Conservation (phyloP, 2,329 filamentous ascomycete species). For the Pseudocercospora vitis region DNA sequence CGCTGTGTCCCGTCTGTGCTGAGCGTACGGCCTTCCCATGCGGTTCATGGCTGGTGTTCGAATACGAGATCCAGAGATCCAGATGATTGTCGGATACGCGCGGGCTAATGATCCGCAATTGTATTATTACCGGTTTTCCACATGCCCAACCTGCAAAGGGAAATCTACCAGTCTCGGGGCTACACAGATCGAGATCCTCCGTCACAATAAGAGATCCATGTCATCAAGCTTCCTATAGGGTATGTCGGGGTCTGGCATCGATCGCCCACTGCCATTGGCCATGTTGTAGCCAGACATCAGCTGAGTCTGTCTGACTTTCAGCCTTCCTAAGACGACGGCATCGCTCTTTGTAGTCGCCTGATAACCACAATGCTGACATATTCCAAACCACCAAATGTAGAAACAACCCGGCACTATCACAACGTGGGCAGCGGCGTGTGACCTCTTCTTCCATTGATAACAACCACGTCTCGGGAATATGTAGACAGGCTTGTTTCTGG, state of each 20-base stretch:
- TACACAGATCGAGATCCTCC: slow-evolving; percentile 1
- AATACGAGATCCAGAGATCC: background rate
- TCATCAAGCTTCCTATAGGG: slow-evolving; percentile 1
- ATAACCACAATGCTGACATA: background rate
- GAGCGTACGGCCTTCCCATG: background rate
- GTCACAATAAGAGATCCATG: background rate
- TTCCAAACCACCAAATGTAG: slow-evolving; percentile 2
- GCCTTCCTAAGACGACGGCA: background rate
- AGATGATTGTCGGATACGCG: slow-evolving; percentile 6
- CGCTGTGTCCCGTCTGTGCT: background rate
- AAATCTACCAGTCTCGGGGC: background rate
- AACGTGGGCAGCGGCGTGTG: slow-evolving; percentile 1
- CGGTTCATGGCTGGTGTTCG: background rate
- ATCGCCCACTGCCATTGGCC: background rate
- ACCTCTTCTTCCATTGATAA: too few relatives aligned
- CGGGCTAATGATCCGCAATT: slow-evolving; percentile 1
- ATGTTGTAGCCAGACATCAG: background rate
- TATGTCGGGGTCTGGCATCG: background rate
- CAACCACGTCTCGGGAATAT: background rate
- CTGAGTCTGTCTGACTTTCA: background rate
- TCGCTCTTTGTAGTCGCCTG: background rate
- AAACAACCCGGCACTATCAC: slow-evolving; percentile 5
- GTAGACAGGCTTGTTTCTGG: too few relatives aligned
- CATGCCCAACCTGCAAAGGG: slow-evolving; percentile 2
- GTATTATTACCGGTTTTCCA: background rate